Evolutionary conservation across 306 rosid species (phyloP), one percentile per base, ranked within the genome.

Genomic region (Vigna reflexopilosa): DNA sequence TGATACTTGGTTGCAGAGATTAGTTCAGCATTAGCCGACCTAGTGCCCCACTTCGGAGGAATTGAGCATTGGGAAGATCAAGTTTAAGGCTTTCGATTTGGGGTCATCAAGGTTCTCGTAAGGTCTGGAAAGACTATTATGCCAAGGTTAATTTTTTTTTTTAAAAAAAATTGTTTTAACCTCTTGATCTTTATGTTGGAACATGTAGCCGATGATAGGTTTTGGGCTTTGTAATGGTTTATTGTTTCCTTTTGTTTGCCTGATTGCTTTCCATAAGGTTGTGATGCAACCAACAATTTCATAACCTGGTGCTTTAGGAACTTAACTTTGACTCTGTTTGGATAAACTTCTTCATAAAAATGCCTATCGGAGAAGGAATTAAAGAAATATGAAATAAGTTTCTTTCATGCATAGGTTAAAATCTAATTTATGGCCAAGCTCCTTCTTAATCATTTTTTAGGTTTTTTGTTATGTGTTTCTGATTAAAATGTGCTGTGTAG

Each of bases 111-210:
- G 86, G 90, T 81, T 93, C 97, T 82, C 94, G 97, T 32, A 84
- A 94, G 84, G 97, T 91, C 75, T 92, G 95, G 97, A 92, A 88
- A 85, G 97, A 92, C 83, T 92, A 92, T 51, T 92, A 92, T 78
- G 93, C 97, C 52, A 88, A 90, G 95, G 97, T 92, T 10, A 26
- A 11, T 68, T 22, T 75, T 52, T 14, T 14, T 44, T 16, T 42
- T 40, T 8, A 1, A 38, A 38, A 7, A 19, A 20, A 20, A 20
- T 9, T 57, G 52, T 12, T 72, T 77, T 4, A 32, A 47, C 42
- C 14, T 16, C 26, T 42, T 36, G 38, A 67, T 63, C 61, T 74
- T 40, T 57, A 0, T 38, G n/a, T 5, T 76, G 1, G 59, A 40
- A 13, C 11, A 15, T 15, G 68, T 67, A 40, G 40, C 47, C 45